Conservation (phyloP, 495 filamentous ascomycete species). For the Parachaetomium inaequale region DNA sequence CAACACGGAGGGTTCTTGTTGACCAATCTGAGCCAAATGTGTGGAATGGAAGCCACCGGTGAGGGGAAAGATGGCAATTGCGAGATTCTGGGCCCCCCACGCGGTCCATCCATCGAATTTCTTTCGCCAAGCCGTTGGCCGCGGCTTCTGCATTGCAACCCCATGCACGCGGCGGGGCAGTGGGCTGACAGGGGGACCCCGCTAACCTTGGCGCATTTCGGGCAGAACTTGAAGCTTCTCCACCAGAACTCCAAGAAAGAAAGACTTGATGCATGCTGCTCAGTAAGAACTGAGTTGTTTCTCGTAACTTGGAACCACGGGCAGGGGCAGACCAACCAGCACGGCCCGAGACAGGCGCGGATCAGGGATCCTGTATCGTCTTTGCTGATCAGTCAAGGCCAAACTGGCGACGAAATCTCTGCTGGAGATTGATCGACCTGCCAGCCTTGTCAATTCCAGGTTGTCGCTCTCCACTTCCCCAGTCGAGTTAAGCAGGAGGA, state of each 20-base stretch:
- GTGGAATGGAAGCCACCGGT: neutral
- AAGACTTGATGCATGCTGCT: neutral
- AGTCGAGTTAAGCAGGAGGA: conserved; percentile 8
- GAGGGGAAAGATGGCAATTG: conserved; percentile 9
- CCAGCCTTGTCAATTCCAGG: conserved; percentile 14
- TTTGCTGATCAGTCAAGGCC: neutral
- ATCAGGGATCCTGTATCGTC: neutral
- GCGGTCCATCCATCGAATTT: conserved; percentile 8
- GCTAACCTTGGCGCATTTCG: conserved; percentile 5
- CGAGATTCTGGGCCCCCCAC: conserved; percentile 9
- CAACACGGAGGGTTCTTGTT: neutral
- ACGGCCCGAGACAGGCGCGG: neutral
- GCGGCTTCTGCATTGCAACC: conserved; percentile 10
- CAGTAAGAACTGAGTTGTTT: too few relatives aligned
- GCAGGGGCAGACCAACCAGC: neutral
- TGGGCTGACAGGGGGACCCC: neutral
- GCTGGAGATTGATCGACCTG: neutral
- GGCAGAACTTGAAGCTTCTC: neutral
- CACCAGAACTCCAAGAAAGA: neutral
- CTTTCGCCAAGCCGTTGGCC: conserved; percentile 7
- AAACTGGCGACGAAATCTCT: neutral
- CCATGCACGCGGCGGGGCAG: conserved; percentile 1
- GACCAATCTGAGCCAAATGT: neutral
- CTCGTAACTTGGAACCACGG: neutral
- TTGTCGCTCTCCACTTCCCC: conserved; percentile 13